phyloP scores from a whole-genome alignment of 176 grass and related monocot species.

The Zoysia japonica region DNA sequence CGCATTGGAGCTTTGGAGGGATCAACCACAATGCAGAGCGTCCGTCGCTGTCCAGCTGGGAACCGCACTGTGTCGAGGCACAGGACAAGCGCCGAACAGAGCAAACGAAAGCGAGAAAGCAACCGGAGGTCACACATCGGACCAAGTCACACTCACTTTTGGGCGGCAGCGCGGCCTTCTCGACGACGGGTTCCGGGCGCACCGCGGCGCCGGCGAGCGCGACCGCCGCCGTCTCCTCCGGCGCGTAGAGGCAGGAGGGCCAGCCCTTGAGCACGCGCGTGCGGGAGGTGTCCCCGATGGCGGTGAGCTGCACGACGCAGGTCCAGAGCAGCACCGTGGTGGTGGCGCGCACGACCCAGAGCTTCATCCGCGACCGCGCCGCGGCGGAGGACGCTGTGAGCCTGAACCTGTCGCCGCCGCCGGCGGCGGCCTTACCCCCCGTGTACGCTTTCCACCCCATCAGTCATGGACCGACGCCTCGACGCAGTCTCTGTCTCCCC shows the following conservation, averaged over 20 bases:
- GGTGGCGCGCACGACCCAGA: conserved; percentile 68
- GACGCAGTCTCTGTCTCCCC: neutral
- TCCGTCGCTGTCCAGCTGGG: conserved; percentile 41
- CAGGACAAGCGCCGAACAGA: conserved; percentile 10
- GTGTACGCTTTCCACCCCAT: conserved; percentile 49
- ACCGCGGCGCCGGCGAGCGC: too few species aligned
- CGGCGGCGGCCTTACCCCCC: conserved; percentile 35
- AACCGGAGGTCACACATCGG: neutral
- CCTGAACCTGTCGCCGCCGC: conserved; percentile 47
- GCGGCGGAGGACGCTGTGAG: conserved; percentile 32
- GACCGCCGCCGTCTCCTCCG: conserved; percentile 26
- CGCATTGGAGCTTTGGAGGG: conserved; percentile 5
- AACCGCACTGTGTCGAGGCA: conserved; percentile 8
- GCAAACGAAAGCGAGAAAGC: conserved; percentile 21
- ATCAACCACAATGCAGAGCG: conserved; percentile 26
- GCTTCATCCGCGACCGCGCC: conserved; percentile 65
- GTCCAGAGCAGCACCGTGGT: conserved; percentile 73
- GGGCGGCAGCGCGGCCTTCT: conserved; percentile 54
- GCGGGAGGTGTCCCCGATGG: conserved; percentile 65
- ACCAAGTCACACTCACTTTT: conserved; percentile 64
- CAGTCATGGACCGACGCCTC: conserved; percentile 40
- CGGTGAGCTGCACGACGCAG: conserved; percentile 75
- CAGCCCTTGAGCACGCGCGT: conserved; percentile 74
- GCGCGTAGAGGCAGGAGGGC: conserved; percentile 64
- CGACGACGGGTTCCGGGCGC: conserved; percentile 35